Evolutionary conservation across 1,284 basidiomycete genomes (phyloP).

Genomic region (Cryptococcus sp.): DNA sequence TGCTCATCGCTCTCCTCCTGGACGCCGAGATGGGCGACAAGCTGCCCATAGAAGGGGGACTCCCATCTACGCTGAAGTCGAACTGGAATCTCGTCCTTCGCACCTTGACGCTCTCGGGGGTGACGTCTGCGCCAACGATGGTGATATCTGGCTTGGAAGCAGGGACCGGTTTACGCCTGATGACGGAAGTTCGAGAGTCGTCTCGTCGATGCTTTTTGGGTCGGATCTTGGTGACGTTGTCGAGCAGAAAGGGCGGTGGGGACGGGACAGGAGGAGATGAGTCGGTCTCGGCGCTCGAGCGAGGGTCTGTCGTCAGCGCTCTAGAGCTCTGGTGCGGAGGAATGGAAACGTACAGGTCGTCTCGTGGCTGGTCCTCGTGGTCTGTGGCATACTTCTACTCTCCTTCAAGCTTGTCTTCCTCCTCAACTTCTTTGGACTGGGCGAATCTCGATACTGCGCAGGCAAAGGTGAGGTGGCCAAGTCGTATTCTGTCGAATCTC

Average conservation of each 20-base stretch:
- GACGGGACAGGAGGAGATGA: not conserved
- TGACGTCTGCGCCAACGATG: not conserved
- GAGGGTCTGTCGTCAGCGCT: constrained; percentile 1
- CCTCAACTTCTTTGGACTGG: constrained; percentile 6
- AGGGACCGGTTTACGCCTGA: constrained; percentile 2
- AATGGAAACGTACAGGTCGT: constrained; percentile 1
- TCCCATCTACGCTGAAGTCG: constrained; percentile 1
- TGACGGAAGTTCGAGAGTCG: not conserved
- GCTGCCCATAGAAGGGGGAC: not conserved
- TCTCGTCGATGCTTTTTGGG: not conserved
- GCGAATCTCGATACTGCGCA: not conserved
- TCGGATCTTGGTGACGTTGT: not conserved
- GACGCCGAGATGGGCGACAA: not conserved
- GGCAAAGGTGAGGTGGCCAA: not conserved
- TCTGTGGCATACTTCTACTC: constrained; percentile 7
- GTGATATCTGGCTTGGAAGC: constrained; percentile 2
- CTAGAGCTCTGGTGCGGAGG: not conserved
- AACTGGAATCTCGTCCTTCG: constrained; percentile 3
- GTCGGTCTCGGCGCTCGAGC: not conserved
- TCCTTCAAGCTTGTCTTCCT: constrained; percentile 8
- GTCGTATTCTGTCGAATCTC: constrained; percentile 1
- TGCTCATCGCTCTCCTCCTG: constrained; percentile 1
- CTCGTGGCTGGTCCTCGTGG: constrained; percentile 3
- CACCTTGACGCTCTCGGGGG: constrained; percentile 6
- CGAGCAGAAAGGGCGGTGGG: not conserved